A percentile compares a stretch with the other conserved stretches of the same genome.
These are phyloP conservation scores for Mycena polygramma DNA, from an alignment of 768 basidiomycete genomes.

Conservation along the genomic window DNA sequence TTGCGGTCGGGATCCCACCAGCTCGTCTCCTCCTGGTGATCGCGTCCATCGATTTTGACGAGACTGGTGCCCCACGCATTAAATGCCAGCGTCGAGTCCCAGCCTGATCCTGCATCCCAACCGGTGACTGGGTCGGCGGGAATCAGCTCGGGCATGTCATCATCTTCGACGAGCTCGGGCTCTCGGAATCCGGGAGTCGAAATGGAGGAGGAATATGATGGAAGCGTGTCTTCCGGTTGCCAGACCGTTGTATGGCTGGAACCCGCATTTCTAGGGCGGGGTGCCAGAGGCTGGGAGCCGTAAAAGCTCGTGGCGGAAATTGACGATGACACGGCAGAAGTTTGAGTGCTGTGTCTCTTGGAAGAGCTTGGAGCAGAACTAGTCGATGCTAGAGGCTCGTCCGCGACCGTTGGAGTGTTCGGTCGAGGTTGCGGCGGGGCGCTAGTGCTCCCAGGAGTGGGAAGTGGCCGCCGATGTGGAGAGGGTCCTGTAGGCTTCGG, in stretches of 20 bases:
- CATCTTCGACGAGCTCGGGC: conserved; percentile 64
- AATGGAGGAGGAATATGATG: conserved; percentile 50
- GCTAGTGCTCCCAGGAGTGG: conserved; percentile 55
- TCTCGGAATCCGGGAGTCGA: conserved; percentile 61
- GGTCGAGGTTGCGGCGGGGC: conserved; percentile 50
- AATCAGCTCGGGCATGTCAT: conserved; percentile 54
- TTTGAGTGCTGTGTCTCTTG: conserved; percentile 4
- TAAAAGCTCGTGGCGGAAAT: conserved; percentile 47
- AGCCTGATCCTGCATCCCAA: conserved; percentile 40
- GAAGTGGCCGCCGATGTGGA: conserved; percentile 57
- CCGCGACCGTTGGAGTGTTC: conserved; percentile 53
- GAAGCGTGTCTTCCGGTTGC: conserved; percentile 51
- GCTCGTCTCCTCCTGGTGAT: conserved; percentile 68
- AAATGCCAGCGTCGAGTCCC: conserved; percentile 31
- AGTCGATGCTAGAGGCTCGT: conserved; percentile 29
- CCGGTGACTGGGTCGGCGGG: conserved; percentile 44
- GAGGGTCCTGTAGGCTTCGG: conserved; percentile 48
- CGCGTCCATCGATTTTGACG: conserved; percentile 70
- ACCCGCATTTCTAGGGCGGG: conserved; percentile 56
- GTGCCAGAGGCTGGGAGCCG: conserved; percentile 50
- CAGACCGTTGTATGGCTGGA: conserved; percentile 58
- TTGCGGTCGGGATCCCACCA: conserved; percentile 77
- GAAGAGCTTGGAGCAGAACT: conserved; percentile 29
- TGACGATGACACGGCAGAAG: conserved; percentile 28
- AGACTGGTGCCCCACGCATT: conserved; percentile 40